Evolutionary conservation across 106 monocot species (phyloP), one percentile per base, ranked within the genome.

Genomic region (Posidonia australis): DNA sequence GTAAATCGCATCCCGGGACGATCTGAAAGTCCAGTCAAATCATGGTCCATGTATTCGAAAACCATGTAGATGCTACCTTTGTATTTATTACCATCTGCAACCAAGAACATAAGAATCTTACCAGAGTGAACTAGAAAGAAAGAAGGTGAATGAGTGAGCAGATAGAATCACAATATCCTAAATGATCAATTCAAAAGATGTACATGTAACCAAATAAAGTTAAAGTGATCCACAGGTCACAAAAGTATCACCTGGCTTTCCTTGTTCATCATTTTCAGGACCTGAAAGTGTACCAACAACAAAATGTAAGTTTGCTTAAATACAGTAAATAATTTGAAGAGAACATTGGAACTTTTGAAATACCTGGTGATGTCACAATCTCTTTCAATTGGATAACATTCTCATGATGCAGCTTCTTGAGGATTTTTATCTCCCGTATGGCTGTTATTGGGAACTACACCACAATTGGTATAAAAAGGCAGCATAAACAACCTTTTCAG

Each of bases 31-130:
- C 96, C 96, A 25, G 96, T 98, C 43, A 98, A 66, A 73, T 98
- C 96, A 83, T 98, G 96, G 69, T 98, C 96, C 96, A 98, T 98
- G 57, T 98, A 98, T 68, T 98, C 96, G 71, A 98, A 98, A 30
- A 98, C 96, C 96, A 98, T 98, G 48, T 98, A 98, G 60, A 98
- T 91, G 73, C 81, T 83, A 44, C 91, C 96, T 46, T 88, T 98
- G 56, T 91, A 98, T 61, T 91, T 98, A 67, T 87, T 98, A 20
- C 84, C 87, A 77, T 91, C 96, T 85, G 69, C 31, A 46, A 58
- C 2, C 36, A 7, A 36, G 5, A 36, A 36, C 2, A 36, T 36
- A 36, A 36, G 7, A 36, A 7, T 4, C 36, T 36, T 36, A 36
- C n/a, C n/a, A 36, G 7, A 7, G 7, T 4, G 7, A 36, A 7